Percentiles rank a stretch among this genome's conserved stretches.
Conservation (phyloP, 192 early-diverging fungal species). For the Paraglomus brasilianum region DNA sequence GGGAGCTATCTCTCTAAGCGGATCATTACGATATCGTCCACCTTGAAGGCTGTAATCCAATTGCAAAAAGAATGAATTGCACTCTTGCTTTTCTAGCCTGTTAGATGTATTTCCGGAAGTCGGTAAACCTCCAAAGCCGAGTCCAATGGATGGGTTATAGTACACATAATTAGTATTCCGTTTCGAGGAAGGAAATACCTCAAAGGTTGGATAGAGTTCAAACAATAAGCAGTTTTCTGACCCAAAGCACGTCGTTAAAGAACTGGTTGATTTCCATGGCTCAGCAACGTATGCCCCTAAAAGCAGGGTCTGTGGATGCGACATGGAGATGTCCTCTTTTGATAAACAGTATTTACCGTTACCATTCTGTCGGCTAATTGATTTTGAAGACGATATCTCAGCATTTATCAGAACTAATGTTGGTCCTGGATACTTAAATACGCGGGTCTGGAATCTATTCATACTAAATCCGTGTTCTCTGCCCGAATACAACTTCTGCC, state of each 20-base stretch:
- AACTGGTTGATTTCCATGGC: constrained; percentile 45
- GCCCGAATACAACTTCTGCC: constrained; percentile 47
- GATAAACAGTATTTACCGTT: neutral
- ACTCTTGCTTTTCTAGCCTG: constrained; percentile 31
- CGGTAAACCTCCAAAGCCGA: constrained; percentile 35
- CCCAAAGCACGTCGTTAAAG: constrained; percentile 48
- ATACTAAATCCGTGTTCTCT: constrained; percentile 55
- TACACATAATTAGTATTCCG: constrained; percentile 34
- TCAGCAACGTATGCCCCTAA: constrained; percentile 52
- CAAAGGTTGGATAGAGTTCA: constrained; percentile 49
- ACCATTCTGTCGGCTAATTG: neutral
- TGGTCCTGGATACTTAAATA: constrained; percentile 59
- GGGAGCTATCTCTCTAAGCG: neutral
- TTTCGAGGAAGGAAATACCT: constrained; percentile 40
- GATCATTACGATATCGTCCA: constrained; percentile 46
- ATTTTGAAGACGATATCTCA: neutral
- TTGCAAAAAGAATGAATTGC: constrained; percentile 40
- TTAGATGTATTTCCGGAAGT: constrained; percentile 11
- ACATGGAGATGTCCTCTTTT: neutral
- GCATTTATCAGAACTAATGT: constrained; percentile 48
- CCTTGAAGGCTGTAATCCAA: constrained; percentile 50
- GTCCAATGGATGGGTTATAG: constrained; percentile 36
- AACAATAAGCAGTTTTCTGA: constrained; percentile 44
- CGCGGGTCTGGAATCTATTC: constrained; percentile 52
- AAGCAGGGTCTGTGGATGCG: constrained; percentile 33